A percentile compares a stretch with the other conserved stretches of the same genome.
These are phyloP conservation scores for Penicillium malachiteum DNA, from an alignment of 495 filamentous ascomycete species.

Conservation along the genomic window DNA sequence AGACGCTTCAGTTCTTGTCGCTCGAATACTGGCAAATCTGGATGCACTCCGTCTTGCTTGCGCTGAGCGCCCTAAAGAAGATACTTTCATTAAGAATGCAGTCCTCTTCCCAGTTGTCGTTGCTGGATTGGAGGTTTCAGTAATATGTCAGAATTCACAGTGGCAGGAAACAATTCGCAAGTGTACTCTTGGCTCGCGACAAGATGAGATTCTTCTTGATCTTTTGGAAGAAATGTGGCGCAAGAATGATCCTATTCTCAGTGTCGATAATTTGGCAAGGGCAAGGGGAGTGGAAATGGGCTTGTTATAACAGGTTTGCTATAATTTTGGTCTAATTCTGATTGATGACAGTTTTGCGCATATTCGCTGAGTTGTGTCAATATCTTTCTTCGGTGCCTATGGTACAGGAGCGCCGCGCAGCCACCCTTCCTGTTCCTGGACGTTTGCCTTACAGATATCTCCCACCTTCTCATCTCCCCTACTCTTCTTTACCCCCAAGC, in stretches of 20 bases:
- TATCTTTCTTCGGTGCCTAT: too few species aligned
- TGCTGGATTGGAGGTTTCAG: conserved; percentile 24
- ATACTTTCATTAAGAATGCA: conserved; percentile 30
- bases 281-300: conserved; percentile 29
- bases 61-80: conserved; percentile 18
- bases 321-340: background rate
- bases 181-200: conserved; percentile 8
- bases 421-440: too few species aligned
- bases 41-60: conserved; percentile 30
- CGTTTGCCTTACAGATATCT: too few species aligned
- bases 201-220: conserved; percentile 21
- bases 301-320: conserved; percentile 16
- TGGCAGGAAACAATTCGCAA: conserved; percentile 20
- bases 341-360: too few species aligned
- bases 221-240: conserved; percentile 35
- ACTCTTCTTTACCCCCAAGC: too few species aligned
- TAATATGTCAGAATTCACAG: conserved; percentile 20
- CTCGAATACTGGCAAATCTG: conserved; percentile 30
- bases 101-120: conserved; percentile 28
- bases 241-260: conserved; percentile 9
- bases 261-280: conserved; percentile 27
- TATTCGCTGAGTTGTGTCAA: too few species aligned
- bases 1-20: conserved; percentile 23
- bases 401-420: too few species aligned
- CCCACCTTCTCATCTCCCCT: too few species aligned